Percentiles rank a stretch among this genome's conserved stretches.
Conservation (phyloP, 2,329 filamentous ascomycete species). For the Ophiocordyceps camponoti-floridani region DNA sequence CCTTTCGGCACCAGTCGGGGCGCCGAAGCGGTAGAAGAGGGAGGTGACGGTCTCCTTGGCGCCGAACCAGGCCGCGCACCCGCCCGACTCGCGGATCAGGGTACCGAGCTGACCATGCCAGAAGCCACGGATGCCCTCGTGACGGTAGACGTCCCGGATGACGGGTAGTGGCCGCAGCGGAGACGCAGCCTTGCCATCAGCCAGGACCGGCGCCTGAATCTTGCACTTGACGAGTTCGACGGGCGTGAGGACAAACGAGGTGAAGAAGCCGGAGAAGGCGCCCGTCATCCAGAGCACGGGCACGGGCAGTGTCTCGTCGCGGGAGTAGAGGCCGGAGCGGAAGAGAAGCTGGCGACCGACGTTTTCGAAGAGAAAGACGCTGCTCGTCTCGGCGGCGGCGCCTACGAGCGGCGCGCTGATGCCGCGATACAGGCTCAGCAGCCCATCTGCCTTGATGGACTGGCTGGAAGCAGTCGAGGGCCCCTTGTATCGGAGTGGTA, state of each 20-base stretch:
- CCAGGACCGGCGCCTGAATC: conserved; percentile 58
- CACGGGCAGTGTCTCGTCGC: conserved; percentile 50
- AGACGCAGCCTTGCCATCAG: conserved; percentile 20
- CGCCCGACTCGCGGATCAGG: conserved; percentile 82
- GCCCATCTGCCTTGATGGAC: conserved; percentile 62
- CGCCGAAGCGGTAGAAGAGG: conserved; percentile 45
- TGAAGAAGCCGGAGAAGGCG: conserved; percentile 73
- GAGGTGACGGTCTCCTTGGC: conserved; percentile 66
- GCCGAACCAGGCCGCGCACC: conserved; percentile 89
- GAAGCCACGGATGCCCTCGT: conserved; percentile 71
- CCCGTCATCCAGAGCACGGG: conserved; percentile 61
- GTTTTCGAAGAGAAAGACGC: conserved; percentile 81
- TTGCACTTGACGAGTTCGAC: conserved; percentile 98
- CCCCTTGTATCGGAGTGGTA: conserved; percentile 66
- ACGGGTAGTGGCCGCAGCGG: conserved; percentile 49
- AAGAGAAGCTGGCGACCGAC: conserved; percentile 51
- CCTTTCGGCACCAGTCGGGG: conserved; percentile 21
- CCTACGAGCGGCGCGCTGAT: conserved; percentile 83
- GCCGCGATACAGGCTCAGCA: conserved; percentile 72
- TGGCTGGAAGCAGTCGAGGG: conserved; percentile 87
- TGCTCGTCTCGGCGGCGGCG: conserved; percentile 81
- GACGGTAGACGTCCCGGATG: conserved; percentile 61
- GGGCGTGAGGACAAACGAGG: conserved; percentile 79
- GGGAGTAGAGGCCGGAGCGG: conserved; percentile 25
- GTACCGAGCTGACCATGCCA: conserved; percentile 94